Evolutionary conservation across 108 stramenopile species (phyloP).

Genomic region (Cyclotella choctawhatcheeana): DNA sequence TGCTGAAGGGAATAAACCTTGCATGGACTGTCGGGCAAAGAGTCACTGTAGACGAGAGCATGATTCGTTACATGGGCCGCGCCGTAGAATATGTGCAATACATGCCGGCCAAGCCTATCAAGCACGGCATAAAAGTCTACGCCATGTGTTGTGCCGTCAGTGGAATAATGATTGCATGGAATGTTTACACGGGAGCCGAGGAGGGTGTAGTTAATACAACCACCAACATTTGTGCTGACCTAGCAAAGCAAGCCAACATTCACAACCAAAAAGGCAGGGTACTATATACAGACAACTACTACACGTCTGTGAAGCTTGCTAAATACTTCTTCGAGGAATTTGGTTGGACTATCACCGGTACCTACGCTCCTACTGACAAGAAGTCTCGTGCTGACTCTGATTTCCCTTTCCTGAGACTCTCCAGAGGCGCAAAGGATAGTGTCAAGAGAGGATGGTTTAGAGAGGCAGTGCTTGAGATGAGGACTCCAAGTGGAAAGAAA

Average conservation of each 20-base stretch:
- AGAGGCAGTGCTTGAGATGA: constrained; percentile 17
- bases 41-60: constrained; percentile 23
- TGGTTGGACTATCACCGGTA: constrained; percentile 15
- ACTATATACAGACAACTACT: constrained; percentile 25
- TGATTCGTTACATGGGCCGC: constrained; percentile 31
- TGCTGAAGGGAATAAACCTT: constrained; percentile 7
- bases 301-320: constrained; percentile 10
- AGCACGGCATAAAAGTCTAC: constrained; percentile 29
- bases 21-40: constrained; percentile 14
- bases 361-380: no score
- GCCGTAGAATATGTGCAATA: constrained; percentile 29
- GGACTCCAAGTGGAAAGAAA: neutral
- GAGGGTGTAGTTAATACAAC: neutral
- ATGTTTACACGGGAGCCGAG: constrained; percentile 6
- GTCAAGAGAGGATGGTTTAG: constrained; percentile 17
- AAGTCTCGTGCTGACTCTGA: constrained; percentile 9
- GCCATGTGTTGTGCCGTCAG: constrained; percentile 14
- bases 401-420: constrained; percentile 27
- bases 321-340: constrained; percentile 9
- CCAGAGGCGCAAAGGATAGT: constrained; percentile 10
- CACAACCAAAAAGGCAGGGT: neutral
- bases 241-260: neutral
- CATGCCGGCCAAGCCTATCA: constrained; percentile 44
- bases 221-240: constrained; percentile 1
- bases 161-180: constrained; percentile 9